Evolutionary conservation across 169 alveolate species (phyloP).

Genomic region (Plasmodium inui): DNA sequence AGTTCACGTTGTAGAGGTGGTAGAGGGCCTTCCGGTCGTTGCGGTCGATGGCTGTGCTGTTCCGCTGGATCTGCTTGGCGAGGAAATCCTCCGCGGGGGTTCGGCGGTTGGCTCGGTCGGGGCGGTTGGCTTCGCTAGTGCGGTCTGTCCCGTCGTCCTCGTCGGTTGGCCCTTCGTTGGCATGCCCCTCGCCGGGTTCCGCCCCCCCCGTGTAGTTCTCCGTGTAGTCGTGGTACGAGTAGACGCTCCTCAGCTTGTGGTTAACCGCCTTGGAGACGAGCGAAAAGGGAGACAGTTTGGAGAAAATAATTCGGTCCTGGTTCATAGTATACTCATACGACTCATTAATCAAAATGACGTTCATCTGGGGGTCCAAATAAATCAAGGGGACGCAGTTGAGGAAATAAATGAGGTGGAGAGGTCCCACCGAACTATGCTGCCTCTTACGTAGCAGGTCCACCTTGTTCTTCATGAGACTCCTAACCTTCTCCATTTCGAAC

Average conservation of each 20-base stretch:
- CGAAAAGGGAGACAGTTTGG: conserved; percentile 68
- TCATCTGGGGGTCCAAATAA: conserved; percentile 65
- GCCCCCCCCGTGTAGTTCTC: conserved; percentile 9
- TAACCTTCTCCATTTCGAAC: conserved; percentile 53
- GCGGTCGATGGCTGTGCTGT: conserved; percentile 17
- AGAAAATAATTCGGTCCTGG: conserved; percentile 50
- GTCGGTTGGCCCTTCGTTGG: background rate
- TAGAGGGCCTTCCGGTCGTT: conserved; percentile 53
- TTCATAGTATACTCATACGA: conserved; percentile 38
- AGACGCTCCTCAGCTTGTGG: conserved; percentile 35
- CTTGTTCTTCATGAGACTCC: conserved; percentile 25
- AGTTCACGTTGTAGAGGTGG: conserved; percentile 52
- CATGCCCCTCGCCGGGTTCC: background rate
- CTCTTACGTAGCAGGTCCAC: background rate
- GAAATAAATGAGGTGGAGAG: conserved; percentile 19
- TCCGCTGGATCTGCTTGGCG: background rate
- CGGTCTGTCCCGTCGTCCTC: background rate
- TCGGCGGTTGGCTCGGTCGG: background rate
- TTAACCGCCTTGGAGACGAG: conserved; percentile 11
- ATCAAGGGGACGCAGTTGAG: conserved; percentile 53
- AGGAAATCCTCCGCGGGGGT: background rate
- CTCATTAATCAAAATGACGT: conserved; percentile 62
- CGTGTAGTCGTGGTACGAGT: conserved; percentile 57
- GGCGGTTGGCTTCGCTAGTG: background rate
- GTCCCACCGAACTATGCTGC: background rate